Evolutionary conservation across 78 protist species (phyloP).

Genomic region (Dictyostelium citrinum): DNA sequence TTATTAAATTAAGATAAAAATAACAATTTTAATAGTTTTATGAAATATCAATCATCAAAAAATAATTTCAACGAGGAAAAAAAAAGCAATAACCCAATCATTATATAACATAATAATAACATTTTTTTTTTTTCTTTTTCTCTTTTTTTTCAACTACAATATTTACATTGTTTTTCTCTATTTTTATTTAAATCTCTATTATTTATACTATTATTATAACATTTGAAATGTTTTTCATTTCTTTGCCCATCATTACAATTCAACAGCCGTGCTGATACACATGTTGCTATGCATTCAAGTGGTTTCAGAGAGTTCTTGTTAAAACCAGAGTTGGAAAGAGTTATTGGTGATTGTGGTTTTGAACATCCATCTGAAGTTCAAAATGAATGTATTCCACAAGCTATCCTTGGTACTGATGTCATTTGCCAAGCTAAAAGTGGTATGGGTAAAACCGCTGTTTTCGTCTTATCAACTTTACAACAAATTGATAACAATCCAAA

Average conservation of each 20-base stretch:
- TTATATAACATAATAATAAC: neutral
- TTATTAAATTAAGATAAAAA: too few relatives aligned
- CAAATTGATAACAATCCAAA: slow-evolving; percentile 82
- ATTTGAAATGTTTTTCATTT: too few relatives aligned
- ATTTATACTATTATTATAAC: too few relatives aligned
- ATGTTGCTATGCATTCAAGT: slow-evolving; percentile 86
- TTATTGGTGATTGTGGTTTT: slow-evolving; percentile 97
- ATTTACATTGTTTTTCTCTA: too few relatives aligned
- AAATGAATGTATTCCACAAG: slow-evolving; percentile 97
- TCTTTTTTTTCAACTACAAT: neutral
- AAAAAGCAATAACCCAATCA: neutral
- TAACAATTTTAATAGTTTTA: too few relatives aligned
- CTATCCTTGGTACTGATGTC: slow-evolving; percentile 96
- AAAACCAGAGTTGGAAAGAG: slow-evolving; percentile 95
- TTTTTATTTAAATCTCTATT: too few relatives aligned
- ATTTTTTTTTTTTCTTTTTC: neutral
- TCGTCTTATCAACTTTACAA: slow-evolving; percentile 96
- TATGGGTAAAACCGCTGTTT: slow-evolving; percentile 99
- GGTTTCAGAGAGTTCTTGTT: slow-evolving; percentile 98
- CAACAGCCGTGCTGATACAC: slow-evolving; percentile 54
- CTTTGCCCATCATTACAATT: neutral
- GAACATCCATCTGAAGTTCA: slow-evolving; percentile 99
- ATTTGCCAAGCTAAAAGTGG: slow-evolving; percentile 98
- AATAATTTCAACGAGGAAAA: neutral
- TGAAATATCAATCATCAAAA: too few relatives aligned